Evolutionary conservation across 371 early-diverging fungal genomes (phyloP).

Genomic region (Mortierella sp.): DNA sequence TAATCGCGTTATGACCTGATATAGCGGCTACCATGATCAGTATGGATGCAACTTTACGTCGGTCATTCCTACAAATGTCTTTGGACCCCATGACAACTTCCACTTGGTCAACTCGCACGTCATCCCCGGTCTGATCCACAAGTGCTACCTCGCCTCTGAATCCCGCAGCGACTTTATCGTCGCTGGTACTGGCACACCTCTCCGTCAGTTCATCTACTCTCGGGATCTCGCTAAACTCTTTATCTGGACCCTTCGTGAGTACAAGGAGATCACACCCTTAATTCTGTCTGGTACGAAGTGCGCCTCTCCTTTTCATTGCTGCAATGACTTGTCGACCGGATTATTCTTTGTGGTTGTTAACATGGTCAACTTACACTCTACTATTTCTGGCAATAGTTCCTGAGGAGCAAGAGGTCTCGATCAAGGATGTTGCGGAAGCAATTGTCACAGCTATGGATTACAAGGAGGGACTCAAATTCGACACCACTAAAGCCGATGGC

Average conservation of each 20-base stretch:
- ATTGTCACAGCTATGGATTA: slow-evolving; percentile 80
- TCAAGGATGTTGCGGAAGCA: slow-evolving; percentile 82
- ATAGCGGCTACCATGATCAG: slow-evolving; percentile 83
- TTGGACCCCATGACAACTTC: slow-evolving; percentile 89
- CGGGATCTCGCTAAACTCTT: slow-evolving; percentile 86
- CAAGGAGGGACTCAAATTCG: slow-evolving; percentile 66
- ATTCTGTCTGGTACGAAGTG: slow-evolving; percentile 79
- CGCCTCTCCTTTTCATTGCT: background rate
- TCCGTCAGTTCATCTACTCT: slow-evolving; percentile 90
- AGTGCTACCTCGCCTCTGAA: slow-evolving; percentile 84
- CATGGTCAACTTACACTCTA: background rate
- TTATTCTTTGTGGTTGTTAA: too few relatives aligned
- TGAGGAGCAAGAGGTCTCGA: slow-evolving; percentile 85
- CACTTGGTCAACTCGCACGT: slow-evolving; percentile 86
- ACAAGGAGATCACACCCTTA: slow-evolving; percentile 83
- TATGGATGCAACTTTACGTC: slow-evolving; percentile 86
- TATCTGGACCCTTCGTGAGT: slow-evolving; percentile 86
- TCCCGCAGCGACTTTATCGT: slow-evolving; percentile 81
- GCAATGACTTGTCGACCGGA: background rate
- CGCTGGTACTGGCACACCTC: slow-evolving; percentile 83
- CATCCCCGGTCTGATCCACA: slow-evolving; percentile 88
- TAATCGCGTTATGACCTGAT: background rate
- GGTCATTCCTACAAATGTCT: slow-evolving; percentile 89
- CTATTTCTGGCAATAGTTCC: slow-evolving; percentile 63
- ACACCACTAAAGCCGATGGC: slow-evolving; percentile 83